These are phyloP conservation scores for Halophytophthora batemanensis DNA, from an alignment of 352 stramenopile genomes.

Conservation along the genomic window DNA sequence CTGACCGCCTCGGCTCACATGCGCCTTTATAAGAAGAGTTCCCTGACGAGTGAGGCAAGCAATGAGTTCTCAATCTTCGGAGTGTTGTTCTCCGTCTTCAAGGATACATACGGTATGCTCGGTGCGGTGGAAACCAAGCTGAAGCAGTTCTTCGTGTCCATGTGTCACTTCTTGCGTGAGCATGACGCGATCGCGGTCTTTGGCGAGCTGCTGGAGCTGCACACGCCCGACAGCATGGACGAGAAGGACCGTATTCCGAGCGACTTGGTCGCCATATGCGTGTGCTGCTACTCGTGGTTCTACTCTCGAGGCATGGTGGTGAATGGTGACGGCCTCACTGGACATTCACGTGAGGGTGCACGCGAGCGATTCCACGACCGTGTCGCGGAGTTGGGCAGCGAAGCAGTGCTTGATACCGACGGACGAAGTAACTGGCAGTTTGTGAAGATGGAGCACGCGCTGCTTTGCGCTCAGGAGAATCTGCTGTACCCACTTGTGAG, in stretches of 20 bases:
- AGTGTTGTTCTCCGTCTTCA: conserved; percentile 43
- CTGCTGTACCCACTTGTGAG: conserved; percentile 68
- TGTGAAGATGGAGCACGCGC: conserved; percentile 41
- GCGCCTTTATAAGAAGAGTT: conserved; percentile 44
- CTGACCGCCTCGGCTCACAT: conserved; percentile 35
- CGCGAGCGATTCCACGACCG: neutral
- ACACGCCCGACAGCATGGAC: conserved; percentile 23
- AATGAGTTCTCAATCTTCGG: conserved; percentile 38
- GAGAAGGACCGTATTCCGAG: conserved; percentile 32
- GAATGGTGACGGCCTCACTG: conserved; percentile 30
- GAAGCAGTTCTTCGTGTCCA: conserved; percentile 60
- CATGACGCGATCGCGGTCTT: conserved; percentile 66
- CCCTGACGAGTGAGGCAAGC: neutral
- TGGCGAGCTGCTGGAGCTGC: conserved; percentile 57
- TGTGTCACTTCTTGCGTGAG: conserved; percentile 46
- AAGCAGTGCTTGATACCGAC: conserved; percentile 16
- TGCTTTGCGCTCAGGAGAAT: conserved; percentile 68
- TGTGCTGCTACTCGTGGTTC: conserved; percentile 54
- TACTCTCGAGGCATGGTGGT: conserved; percentile 63
- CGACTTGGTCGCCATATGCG: conserved; percentile 54
- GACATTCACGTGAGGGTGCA: conserved; percentile 4
- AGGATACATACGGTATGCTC: conserved; percentile 47
- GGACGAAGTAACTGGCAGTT: conserved; percentile 60
- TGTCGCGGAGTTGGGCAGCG: neutral
- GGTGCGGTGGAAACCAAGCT: conserved; percentile 54